phyloP scores from a whole-genome alignment of 2,329 filamentous ascomycete species.

The Aspergillus sojae region DNA sequence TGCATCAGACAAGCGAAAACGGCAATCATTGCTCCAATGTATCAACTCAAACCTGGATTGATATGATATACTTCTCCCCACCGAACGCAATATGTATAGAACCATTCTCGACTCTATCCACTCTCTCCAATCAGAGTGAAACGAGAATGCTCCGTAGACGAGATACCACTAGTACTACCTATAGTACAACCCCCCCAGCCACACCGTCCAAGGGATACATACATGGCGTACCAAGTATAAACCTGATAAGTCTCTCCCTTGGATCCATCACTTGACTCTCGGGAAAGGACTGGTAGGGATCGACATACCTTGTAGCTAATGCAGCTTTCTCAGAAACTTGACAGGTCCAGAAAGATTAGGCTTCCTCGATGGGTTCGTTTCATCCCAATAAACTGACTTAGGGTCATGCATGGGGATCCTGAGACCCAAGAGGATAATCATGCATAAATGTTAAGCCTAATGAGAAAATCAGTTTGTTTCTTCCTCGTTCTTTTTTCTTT shows the following conservation, averaged over 20 bases:
- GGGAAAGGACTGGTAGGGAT: not conserved
- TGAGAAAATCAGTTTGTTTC: not conserved
- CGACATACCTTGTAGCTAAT: not conserved
- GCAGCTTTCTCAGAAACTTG: not conserved
- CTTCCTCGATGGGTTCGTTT: not conserved
- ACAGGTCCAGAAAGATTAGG: constrained; percentile 1
- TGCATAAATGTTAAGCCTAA: not conserved
- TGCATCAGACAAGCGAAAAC: not conserved
- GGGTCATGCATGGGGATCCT: not conserved
- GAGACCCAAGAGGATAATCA: not conserved
- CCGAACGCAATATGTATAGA: not conserved
- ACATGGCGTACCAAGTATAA: not conserved
- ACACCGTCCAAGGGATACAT: not conserved
- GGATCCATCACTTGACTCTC: not conserved
- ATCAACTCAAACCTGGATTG: not conserved
- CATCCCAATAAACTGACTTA: not conserved
- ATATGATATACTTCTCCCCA: not conserved
- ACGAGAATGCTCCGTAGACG: not conserved
- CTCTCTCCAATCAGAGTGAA: not conserved
- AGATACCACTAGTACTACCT: too few species aligned
- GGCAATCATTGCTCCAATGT: not conserved
- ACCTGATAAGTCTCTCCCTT: not conserved
- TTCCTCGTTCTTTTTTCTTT: not conserved
- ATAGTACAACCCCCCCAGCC: not conserved
- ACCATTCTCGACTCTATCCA: not conserved